Base-by-base conservation (phyloP, 371 early-diverging fungal genomes). In the Apophysomyces sp. region DNA sequence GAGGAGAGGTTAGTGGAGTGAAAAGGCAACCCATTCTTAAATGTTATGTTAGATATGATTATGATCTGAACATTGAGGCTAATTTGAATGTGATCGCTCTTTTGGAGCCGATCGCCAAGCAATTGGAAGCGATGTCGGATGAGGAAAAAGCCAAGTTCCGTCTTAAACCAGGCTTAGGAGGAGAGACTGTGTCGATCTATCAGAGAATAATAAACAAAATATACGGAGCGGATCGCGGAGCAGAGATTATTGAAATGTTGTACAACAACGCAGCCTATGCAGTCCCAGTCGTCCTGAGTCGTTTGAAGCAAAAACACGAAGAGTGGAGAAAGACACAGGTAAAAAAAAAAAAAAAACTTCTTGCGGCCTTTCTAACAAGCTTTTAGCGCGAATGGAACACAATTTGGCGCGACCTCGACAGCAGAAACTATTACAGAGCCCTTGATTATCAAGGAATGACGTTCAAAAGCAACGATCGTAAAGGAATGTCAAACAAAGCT, bases 11-110 rank as follows among this genome's bases (percentile, higher is more conserved):
- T 36, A 16, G 49, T 24, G n/a, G n/a, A n/a, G n/a, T n/a, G n/a
- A n/a, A n/a, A n/a, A n/a, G n/a, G n/a, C n/a, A n/a, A n/a, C n/a
- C n/a, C n/a, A n/a, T n/a, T n/a, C n/a, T 18, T 36, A 11, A 24
- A 11, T 2, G 34, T 55, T 44, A 4, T 37, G 15, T 2, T 55
- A 72, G 74, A 64, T 74, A 79, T 55, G 99, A 99, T 63, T 93
- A 96, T 76, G 99, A 99, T 72, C 75, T 99, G 60, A 91, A 95
- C 70, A 94, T 99, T 56, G 96, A 98, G 66, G 92, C 98, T 55
- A 94, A 97, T 52, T 70, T 94, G 53, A 89, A 89, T 41, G 86
- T 94, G 0, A 99, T 99, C 67, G 84, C 88, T 2, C 76, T 94
- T 21, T 73, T 99, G 49, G 94, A 97, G 65, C 94, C 97, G 16